Evolutionary conservation across 768 basidiomycete species (phyloP).

Genomic region (Lentinus tigrinus): DNA sequence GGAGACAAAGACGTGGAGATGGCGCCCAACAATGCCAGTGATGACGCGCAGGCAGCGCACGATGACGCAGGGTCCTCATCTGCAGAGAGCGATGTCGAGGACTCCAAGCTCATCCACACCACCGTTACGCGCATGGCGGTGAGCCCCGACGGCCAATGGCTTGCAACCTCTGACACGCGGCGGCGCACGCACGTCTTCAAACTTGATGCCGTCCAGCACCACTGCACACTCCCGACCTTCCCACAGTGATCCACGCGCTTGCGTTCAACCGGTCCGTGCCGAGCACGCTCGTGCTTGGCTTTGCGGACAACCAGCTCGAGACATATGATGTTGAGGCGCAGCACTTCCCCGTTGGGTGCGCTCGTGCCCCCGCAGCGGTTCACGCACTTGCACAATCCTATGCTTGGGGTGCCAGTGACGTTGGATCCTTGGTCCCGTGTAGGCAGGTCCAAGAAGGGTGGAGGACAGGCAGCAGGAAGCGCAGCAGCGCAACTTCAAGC

Average conservation of each 20-base stretch:
- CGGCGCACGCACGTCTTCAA: constrained; percentile 80
- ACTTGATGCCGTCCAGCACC: constrained; percentile 80
- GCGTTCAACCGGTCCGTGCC: constrained; percentile 68
- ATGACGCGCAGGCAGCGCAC: constrained; percentile 9
- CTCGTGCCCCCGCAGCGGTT: constrained; percentile 61
- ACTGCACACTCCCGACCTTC: constrained; percentile 81
- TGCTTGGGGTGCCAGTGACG: constrained; percentile 68
- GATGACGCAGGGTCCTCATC: constrained; percentile 25
- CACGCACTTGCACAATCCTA: constrained; percentile 65
- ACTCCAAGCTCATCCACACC: constrained; percentile 29
- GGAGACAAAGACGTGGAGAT: constrained; percentile 42
- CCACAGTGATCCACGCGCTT: constrained; percentile 64
- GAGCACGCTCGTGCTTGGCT: constrained; percentile 68
- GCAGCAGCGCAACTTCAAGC: constrained; percentile 46
- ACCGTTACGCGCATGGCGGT: constrained; percentile 63
- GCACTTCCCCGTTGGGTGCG: constrained; percentile 72
- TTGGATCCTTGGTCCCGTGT: constrained; percentile 49
- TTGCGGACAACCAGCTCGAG: constrained; percentile 80
- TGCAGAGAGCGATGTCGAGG: constrained; percentile 22
- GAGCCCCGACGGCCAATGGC: constrained; percentile 89
- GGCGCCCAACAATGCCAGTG: constrained; percentile 18
- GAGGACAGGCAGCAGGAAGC: constrained; percentile 28
- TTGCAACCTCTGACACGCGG: constrained; percentile 72
- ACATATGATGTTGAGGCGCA: constrained; percentile 84
- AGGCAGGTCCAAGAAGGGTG: constrained; percentile 23